phyloP scores from a whole-genome alignment of 495 filamentous ascomycete genomes.

The Tuber magnatum region DNA sequence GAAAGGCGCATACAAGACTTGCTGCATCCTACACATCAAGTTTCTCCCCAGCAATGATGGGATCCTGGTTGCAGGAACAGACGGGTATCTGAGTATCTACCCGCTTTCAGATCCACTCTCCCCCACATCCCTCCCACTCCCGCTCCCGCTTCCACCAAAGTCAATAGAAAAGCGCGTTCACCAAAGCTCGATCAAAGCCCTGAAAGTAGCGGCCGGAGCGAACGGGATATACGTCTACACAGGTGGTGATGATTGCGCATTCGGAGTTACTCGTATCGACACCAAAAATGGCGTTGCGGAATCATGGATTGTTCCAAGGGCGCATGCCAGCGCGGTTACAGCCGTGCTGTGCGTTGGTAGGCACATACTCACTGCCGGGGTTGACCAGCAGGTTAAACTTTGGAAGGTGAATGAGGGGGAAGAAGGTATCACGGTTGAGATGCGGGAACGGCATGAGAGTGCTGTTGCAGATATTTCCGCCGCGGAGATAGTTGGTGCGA shows the following conservation, averaged over 20 bases:
- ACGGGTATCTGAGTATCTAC: constrained; percentile 56
- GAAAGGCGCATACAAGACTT: constrained; percentile 61
- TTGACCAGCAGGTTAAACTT: constrained; percentile 72
- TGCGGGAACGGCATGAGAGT: constrained; percentile 63
- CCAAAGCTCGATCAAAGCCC: constrained; percentile 28
- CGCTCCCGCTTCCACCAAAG: constrained; percentile 12
- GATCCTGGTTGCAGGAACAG: constrained; percentile 56
- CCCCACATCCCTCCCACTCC: not conserved
- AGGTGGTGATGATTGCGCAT: constrained; percentile 35
- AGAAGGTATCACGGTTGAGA: not conserved
- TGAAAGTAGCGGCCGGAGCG: not conserved
- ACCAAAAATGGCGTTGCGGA: not conserved
- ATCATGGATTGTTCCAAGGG: constrained; percentile 52
- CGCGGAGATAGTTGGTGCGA: constrained; percentile 5
- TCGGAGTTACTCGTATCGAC: constrained; percentile 16
- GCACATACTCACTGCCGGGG: constrained; percentile 57
- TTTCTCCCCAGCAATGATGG: constrained; percentile 42
- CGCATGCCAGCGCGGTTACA: constrained; percentile 76
- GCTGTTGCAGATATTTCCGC: constrained; percentile 35
- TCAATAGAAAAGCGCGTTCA: constrained; percentile 21
- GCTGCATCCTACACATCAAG: constrained; percentile 48
- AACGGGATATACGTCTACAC: constrained; percentile 15
- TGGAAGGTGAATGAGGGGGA: constrained; percentile 51
- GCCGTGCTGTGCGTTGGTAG: constrained; percentile 50
- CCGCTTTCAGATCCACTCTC: constrained; percentile 43